Evolutionary conservation across 2,329 filamentous ascomycete genomes (phyloP), one percentile per base, ranked within the genome.

Genomic region (Samsoniella hepiali): DNA sequence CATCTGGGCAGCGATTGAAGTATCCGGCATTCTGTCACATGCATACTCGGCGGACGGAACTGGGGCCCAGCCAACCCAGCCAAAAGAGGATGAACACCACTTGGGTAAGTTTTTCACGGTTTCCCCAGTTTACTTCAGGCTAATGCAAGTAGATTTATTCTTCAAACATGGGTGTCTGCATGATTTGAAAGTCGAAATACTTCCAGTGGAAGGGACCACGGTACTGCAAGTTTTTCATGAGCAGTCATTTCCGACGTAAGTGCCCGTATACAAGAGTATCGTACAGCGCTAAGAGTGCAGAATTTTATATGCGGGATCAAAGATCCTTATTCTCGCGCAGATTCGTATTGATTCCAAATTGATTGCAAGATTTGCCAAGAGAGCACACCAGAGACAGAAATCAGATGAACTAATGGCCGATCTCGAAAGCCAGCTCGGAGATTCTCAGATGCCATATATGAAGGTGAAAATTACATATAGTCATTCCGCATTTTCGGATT

Each of bases 331-430:
- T 34, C 70, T 87, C n/a, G 81, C 77, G 13, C 78, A 82, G 51
- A 67, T 84, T 4, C 71, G 72, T 5, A 71, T 83, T 11, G 59
- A 29, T 50, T 54, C 45, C 45, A n/a, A 63, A 62, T 36, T 63
- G 29, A 56, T 61, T 15, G 62, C 64, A 5, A 57, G 59, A 40
- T 50, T 61, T 13, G 11, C 10, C 27, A 42, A 50, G 17, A 60
- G 64, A 42, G 34, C 22, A 9, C 73, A 78, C 59, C 38, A 68
- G 9, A 73, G 74, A 38, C 75, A 79, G 54, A 78, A 75, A 45
- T 81, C 85, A 0, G 83, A 87, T 13, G 78, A 83, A 47, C 74
- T 88, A 38, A 84, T 89, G 17, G 79, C 83, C 31, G 83, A 87
- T 63, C 75, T 88, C 11, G 84, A 88, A 68, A 74, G 76, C 36